phyloP scores from a whole-genome alignment of 2,329 filamentous ascomycete species.

The Lachnellula hyalina region DNA sequence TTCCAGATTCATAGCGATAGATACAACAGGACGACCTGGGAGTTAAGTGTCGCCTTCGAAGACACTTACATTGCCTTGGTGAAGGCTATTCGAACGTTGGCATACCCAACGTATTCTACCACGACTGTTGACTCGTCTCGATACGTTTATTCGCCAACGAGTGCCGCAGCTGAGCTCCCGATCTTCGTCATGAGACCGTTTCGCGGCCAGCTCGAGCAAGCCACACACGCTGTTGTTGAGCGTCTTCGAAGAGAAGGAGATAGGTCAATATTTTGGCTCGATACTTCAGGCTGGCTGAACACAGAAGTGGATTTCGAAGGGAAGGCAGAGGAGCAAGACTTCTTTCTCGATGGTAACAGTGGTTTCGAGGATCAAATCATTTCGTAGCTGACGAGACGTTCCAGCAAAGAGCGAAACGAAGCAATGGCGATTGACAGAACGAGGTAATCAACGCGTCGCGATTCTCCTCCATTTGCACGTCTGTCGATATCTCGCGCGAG shows the following conservation, averaged over 20 bases:
- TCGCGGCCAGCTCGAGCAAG: conserved; percentile 30
- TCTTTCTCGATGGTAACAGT: conserved; percentile 28
- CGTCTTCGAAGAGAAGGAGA: conserved; percentile 33
- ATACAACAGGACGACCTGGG: conserved; percentile 30
- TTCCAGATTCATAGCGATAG: conserved; percentile 26
- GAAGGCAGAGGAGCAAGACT: conserved; percentile 23
- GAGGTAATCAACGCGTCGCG: conserved; percentile 33
- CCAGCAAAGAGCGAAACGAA: conserved; percentile 21
- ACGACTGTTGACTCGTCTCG: conserved; percentile 8
- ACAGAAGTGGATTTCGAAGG: conserved; percentile 21
- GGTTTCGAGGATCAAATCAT: background rate
- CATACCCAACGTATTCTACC: conserved; percentile 19
- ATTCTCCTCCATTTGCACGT: conserved; percentile 34
- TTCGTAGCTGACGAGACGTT: background rate
- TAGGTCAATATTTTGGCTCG: conserved; percentile 34
- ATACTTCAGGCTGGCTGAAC: conserved; percentile 36
- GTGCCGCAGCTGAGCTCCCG: conserved; percentile 27
- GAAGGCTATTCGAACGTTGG: conserved; percentile 29
- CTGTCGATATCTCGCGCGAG: conserved; percentile 32
- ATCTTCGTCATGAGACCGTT: conserved; percentile 36
- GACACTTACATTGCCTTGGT: conserved; percentile 33
- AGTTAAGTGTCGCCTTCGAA: conserved; percentile 29
- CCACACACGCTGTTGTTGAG: conserved; percentile 32
- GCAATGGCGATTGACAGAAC: conserved; percentile 30
- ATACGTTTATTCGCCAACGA: conserved; percentile 8